A percentile compares a stretch with the other conserved stretches of the same genome.
Conservation (phyloP, 2,329 filamentous ascomycete genomes). For the Alternaria consortialis region DNA sequence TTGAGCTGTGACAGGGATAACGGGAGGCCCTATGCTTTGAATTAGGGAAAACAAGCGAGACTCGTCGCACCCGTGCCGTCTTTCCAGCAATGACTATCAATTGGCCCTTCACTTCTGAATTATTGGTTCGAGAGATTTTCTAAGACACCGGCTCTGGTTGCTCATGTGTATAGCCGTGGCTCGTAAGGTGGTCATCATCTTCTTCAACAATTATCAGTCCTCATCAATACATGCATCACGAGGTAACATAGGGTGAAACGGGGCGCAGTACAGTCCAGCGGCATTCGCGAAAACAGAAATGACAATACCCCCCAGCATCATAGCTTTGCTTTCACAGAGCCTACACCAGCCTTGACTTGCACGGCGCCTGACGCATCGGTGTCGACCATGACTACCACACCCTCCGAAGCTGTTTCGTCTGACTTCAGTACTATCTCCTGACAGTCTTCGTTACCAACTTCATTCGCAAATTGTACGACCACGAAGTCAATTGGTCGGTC, state of each 20-base stretch:
- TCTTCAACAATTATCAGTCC: not conserved
- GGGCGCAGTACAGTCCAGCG: not conserved
- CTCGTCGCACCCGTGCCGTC: not conserved
- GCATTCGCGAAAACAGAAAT: not conserved
- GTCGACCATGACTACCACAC: conserved; percentile 48
- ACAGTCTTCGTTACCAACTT: conserved; percentile 83
- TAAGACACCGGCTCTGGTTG: not conserved
- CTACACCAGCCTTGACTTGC: conserved; percentile 47
- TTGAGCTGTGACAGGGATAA: not conserved
- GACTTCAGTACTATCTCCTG: conserved; percentile 72
- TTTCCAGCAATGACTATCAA: not conserved
- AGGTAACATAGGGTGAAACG: not conserved
- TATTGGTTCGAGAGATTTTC: not conserved
- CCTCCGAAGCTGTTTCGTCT: conserved; percentile 37
- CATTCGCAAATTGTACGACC: conserved; percentile 89
- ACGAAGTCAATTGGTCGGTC: conserved; percentile 75
- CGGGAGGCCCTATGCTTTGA: conserved; percentile 1
- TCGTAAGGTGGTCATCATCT: not conserved
- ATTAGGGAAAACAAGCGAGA: conserved; percentile 8
- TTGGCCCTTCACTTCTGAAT: not conserved
- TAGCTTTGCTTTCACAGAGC: conserved; percentile 44
- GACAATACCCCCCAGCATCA: conserved; percentile 3
- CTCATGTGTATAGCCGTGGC: not conserved
- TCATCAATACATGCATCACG: not conserved
- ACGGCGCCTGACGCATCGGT: conserved; percentile 44